phyloP scores from a whole-genome alignment of 169 alveolate species.

The Plasmodium relictum region DNA sequence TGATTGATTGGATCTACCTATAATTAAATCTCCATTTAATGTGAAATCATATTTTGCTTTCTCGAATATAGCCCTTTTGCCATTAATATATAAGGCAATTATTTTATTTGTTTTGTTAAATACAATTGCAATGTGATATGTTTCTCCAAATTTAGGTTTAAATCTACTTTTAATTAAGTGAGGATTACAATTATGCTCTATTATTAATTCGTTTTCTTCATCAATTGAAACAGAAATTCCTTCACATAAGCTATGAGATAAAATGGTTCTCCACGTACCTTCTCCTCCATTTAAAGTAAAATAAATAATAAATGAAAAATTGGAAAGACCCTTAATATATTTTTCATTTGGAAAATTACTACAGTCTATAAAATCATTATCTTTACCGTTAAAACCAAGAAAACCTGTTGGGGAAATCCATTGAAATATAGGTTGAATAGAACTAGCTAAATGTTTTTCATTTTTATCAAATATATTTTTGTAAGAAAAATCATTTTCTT shows the following conservation, averaged over 20 bases:
- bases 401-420: conserved; percentile 60
- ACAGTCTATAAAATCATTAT: conserved; percentile 79
- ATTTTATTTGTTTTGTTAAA: conserved; percentile 72
- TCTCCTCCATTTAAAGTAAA: conserved; percentile 79
- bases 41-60: conserved; percentile 47
- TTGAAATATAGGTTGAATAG: conserved; percentile 64
- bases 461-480: neutral
- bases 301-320: conserved; percentile 80
- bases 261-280: conserved; percentile 77
- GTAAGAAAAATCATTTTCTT: conserved; percentile 11
- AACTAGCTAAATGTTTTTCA: neutral
- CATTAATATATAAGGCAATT: conserved; percentile 69
- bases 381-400: conserved; percentile 83
- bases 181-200: conserved; percentile 89
- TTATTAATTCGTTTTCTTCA: conserved; percentile 85
- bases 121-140: conserved; percentile 61
- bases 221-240: conserved; percentile 86
- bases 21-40: conserved; percentile 70
- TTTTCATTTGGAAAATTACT: conserved; percentile 83
- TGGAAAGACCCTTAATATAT: conserved; percentile 79
- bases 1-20: conserved; percentile 80
- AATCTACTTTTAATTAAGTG: conserved; percentile 82
- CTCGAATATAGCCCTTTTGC: conserved; percentile 15
- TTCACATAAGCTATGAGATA: conserved; percentile 86
- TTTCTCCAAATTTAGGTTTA: conserved; percentile 82